Evolutionary conservation across 1,139 yeast genomes (phyloP).

Genomic region (Suhomyces wounanorum): DNA sequence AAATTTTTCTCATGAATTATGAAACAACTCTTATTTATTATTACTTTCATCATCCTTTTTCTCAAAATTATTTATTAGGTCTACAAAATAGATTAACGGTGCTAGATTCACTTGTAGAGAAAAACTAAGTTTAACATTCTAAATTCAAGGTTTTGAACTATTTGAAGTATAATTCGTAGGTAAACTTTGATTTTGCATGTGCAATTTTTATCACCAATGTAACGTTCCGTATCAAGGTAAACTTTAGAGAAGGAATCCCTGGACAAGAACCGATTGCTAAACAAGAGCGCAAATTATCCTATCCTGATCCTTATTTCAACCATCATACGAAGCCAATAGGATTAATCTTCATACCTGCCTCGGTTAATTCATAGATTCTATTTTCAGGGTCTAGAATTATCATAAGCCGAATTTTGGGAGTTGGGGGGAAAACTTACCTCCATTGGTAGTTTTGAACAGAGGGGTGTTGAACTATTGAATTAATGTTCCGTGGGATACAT

Average conservation of each 20-base stretch:
- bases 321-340: not conserved
- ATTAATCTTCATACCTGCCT: not conserved
- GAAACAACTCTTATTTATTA: conserved; percentile 10
- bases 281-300: not conserved
- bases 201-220: no score
- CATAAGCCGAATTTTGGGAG: not conserved
- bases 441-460: no score
- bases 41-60: not conserved
- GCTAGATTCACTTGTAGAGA: not conserved
- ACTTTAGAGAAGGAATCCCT: no score
- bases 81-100: conserved; percentile 6
- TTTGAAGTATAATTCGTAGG: no score
- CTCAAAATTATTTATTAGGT: conserved; percentile 3
- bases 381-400: not conserved
- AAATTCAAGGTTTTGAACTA: no score
- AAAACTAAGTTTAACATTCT: no score
- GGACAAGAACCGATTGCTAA: not conserved
- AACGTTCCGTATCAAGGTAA: no score
- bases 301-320: not conserved
- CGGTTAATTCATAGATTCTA: not conserved
- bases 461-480: no score
- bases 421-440: not conserved
- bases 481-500: not conserved
- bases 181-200: no score
- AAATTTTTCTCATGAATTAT: conserved; percentile 11